Conservation (phyloP, 805 yeast species). For the Isabelozyma gotoi region DNA sequence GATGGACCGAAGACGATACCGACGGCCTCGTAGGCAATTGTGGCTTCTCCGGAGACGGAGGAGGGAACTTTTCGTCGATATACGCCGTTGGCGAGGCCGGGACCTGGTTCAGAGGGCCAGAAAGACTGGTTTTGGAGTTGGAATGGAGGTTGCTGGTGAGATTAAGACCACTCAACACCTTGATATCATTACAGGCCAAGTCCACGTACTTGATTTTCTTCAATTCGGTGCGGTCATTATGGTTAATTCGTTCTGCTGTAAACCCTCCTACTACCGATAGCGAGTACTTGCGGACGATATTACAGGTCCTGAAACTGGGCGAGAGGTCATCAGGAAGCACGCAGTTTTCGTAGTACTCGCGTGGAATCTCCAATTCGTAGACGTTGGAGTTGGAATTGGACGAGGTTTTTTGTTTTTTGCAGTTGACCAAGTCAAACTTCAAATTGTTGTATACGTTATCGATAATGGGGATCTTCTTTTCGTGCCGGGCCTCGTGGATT, state of each 20-base stretch:
- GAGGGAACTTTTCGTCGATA: not conserved
- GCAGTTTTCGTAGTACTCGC: constrained; percentile 36
- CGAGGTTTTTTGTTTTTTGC: constrained; percentile 24
- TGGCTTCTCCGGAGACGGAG: not conserved
- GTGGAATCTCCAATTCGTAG: constrained; percentile 48
- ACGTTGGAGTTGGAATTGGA: constrained; percentile 16
- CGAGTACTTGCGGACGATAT: constrained; percentile 40
- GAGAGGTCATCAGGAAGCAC: constrained; percentile 47
- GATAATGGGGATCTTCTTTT: constrained; percentile 25
- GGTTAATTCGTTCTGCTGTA: constrained; percentile 21
- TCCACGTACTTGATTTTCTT: constrained; percentile 28
- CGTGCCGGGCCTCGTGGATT: constrained; percentile 25
- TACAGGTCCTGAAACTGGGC: constrained; percentile 59
- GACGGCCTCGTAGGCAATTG: constrained; percentile 1
- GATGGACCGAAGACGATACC: not conserved
- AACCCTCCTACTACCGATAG: constrained; percentile 22
- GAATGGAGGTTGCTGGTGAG: constrained; percentile 24
- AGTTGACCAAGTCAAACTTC: constrained; percentile 38
- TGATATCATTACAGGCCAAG: constrained; percentile 28
- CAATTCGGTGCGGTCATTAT: constrained; percentile 17
- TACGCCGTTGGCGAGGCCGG: constrained; percentile 6
- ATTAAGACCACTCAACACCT: constrained; percentile 32
- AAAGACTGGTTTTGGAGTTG: constrained; percentile 19
- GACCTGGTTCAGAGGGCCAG: no score
- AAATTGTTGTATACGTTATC: constrained; percentile 33